These are phyloP conservation scores for Tripidium arundinaceum DNA, from an alignment of 202 grass and related monocot genomes.

Conservation along the genomic window DNA sequence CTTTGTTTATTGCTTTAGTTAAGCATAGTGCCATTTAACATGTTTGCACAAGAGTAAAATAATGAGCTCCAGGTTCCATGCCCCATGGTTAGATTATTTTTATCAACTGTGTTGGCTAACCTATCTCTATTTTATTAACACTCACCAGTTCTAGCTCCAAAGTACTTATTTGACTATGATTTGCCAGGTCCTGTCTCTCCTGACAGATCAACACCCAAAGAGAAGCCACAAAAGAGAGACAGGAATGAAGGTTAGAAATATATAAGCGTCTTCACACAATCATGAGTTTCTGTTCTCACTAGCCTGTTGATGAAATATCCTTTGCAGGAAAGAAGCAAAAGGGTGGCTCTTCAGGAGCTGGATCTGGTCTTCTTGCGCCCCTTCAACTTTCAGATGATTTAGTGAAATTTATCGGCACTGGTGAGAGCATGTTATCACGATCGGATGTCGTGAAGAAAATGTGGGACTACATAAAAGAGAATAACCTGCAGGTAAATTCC, in stretches of 20 bases:
- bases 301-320: conserved; percentile 22
- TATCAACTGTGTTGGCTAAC: background rate
- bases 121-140: conserved; percentile 5
- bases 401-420: too few relatives aligned
- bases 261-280: conserved; percentile 5
- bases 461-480: conserved; percentile 94
- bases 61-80: conserved; percentile 4
- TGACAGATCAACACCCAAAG: conserved; percentile 68
- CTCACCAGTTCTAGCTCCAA: background rate
- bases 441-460: too few relatives aligned
- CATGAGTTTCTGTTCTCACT: conserved; percentile 20
- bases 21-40: conserved; percentile 21
- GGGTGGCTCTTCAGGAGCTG: conserved; percentile 54
- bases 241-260: conserved; percentile 73
- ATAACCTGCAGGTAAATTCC: conserved; percentile 80
- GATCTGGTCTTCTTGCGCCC: conserved; percentile 64
- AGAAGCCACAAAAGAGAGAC: conserved; percentile 77
- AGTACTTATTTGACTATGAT: conserved; percentile 30
- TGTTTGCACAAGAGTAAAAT: conserved; percentile 21
- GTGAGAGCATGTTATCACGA: too few relatives aligned
- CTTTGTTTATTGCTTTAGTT: conserved; percentile 18
- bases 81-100: conserved; percentile 22
- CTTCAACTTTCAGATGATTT: too few relatives aligned
- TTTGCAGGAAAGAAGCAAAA: conserved; percentile 62
- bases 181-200: conserved; percentile 45